Percentiles rank a stretch among this genome's conserved stretches.
Conservation (phyloP, 306 rosid species). For the Fragaria ananassa region DNA sequence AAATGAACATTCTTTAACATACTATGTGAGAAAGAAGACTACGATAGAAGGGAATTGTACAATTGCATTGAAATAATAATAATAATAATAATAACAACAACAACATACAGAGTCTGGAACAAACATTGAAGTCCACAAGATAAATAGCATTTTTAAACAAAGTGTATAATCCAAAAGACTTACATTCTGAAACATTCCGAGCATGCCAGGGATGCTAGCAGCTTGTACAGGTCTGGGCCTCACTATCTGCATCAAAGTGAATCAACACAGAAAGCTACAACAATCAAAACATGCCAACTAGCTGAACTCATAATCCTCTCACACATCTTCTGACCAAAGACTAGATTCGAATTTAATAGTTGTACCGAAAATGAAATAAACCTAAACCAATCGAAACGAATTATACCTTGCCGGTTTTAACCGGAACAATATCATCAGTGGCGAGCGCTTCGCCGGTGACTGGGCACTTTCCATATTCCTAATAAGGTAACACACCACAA, state of each 20-base stretch:
- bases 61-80: background rate
- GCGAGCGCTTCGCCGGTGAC: conserved; percentile 80
- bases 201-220: conserved; percentile 99
- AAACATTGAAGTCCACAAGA: background rate
- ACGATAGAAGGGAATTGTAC: background rate
- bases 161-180: conserved; percentile 27
- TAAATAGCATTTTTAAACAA: background rate
- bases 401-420: conserved; percentile 87
- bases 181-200: conserved; percentile 97
- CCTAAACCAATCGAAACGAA: background rate
- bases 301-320: background rate
- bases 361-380: background rate
- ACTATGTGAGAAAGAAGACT: background rate
- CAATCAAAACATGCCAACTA: background rate
- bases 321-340: background rate
- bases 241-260: conserved; percentile 66
- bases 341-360: background rate
- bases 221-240: conserved; percentile 97
- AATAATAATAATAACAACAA: too few relatives aligned
- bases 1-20: background rate
- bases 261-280: background rate
- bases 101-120: background rate
- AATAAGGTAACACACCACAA: conserved; percentile 7
- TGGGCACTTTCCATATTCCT: conserved; percentile 99
- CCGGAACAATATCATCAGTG: conserved; percentile 69